Evolutionary conservation across 495 filamentous ascomycete species (phyloP), one percentile per base, ranked within the genome.

Genomic region (Lentithecium fluviatile): DNA sequence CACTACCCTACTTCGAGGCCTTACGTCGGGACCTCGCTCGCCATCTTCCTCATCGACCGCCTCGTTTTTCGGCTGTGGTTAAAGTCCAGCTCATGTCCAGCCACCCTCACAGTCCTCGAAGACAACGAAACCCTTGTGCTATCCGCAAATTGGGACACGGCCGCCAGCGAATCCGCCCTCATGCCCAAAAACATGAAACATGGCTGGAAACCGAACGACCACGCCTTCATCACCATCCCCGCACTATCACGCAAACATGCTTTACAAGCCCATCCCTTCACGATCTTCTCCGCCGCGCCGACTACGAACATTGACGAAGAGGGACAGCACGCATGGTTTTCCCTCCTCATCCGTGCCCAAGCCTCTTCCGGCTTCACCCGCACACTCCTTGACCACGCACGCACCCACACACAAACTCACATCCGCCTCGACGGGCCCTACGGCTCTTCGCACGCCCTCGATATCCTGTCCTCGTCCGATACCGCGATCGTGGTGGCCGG

Each of bases 191-290:
- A 25, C 26, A 75, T 85, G 45, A 67, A 67, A 2, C 50, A 77
- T 34, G 82, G 83, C 25, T 86, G 83, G 82, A 63, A 69, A 26
- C 68, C 82, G 5, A 80, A 81, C 4, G 80, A 84, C 47, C 84
- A 86, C 65, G 75, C 82, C 49, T 85, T 86, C 66, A 58, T 86
- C 32, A 77, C 79, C 11, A 70, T 86, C 0, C 84, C 83, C 0
- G 67, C 69, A 0, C 70, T 85, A 3, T 75, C 75, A 1, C 46
- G 61, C 24, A 75, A 71, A 60, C 75, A 81, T 69, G 61, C 73
- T 38, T 38, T 82, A 59, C 72, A 84, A 76, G 73, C 74, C 0
- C 84, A 87, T 61, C 84, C 83, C 0, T 86, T 86, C 62, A 84
- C 82, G 3, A 83, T 87, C 52, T 78, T 82, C 34, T 84, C 83